Percentiles rank a stretch among this genome's conserved stretches.
Evolutionary conservation across 1,284 basidiomycete genomes (phyloP).

Genomic region (Melampsora abietis-canadensis): DNA sequence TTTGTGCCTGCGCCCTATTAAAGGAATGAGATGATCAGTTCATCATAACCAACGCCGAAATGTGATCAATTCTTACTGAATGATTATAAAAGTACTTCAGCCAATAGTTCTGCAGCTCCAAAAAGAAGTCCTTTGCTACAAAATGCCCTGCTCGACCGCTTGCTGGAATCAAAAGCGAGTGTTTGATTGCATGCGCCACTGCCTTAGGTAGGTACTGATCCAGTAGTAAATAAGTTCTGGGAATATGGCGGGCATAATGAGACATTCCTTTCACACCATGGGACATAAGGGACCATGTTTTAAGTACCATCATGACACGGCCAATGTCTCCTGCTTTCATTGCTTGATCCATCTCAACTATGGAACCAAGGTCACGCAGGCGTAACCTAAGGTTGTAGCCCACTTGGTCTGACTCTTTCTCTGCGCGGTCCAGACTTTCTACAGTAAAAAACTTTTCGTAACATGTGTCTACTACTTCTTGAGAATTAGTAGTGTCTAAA

Average conservation of each 20-base stretch:
- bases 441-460: background rate
- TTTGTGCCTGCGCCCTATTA: background rate
- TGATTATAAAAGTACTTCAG: slow-evolving; percentile 2
- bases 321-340: slow-evolving; percentile 13
- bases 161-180: background rate
- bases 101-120: slow-evolving; percentile 21
- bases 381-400: background rate
- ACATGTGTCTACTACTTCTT: background rate
- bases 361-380: background rate
- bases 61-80: background rate
- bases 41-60: background rate
- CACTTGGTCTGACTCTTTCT: background rate
- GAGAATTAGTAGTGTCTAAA: background rate
- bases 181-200: background rate
- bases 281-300: slow-evolving; percentile 10
- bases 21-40: background rate
- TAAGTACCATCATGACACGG: background rate
- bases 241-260: background rate
- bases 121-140: slow-evolving; percentile 9
- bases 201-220: background rate
- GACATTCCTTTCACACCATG: slow-evolving; percentile 13
- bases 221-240: background rate
- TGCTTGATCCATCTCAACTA: background rate
- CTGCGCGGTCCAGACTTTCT: background rate
- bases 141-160: slow-evolving; percentile 4